Conservation (phyloP, 2,329 filamentous ascomycete species). For the Cladophialophora exuberans region DNA sequence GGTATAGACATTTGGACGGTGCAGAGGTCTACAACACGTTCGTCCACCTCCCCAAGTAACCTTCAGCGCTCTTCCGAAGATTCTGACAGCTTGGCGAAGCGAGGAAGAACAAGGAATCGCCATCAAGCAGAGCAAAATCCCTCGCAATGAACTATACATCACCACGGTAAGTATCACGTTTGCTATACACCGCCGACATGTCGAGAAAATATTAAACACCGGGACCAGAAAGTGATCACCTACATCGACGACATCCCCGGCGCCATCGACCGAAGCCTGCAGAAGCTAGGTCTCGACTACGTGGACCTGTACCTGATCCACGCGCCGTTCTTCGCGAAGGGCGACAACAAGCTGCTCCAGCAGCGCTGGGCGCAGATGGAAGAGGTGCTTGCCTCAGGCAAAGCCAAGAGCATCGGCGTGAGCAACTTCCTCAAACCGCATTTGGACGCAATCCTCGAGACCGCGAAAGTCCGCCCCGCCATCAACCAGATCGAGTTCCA, state of each 20-base stretch:
- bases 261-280: slow-evolving; percentile 59
- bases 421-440: slow-evolving; percentile 63
- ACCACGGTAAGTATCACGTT: slow-evolving; percentile 51
- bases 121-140: slow-evolving; percentile 50
- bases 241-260: slow-evolving; percentile 59
- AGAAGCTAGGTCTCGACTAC: slow-evolving; percentile 64
- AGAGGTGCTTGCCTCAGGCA: slow-evolving; percentile 57
- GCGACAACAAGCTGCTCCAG: slow-evolving; percentile 57
- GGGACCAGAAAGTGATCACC: slow-evolving; percentile 56
- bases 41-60: no score
- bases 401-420: slow-evolving; percentile 64
- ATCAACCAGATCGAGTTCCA: slow-evolving; percentile 51
- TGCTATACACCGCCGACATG: no score
- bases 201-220: no score
- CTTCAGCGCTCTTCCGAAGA: no score
- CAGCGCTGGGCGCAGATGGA: slow-evolving; percentile 65
- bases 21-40: slow-evolving; percentile 61
- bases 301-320: slow-evolving; percentile 70
- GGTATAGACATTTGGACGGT: slow-evolving; percentile 66
- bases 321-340: slow-evolving; percentile 60
- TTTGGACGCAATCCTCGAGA: slow-evolving; percentile 55
- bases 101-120: slow-evolving; percentile 54
- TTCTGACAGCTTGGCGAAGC: no score
- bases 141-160: slow-evolving; percentile 53
- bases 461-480: slow-evolving; percentile 46